Conservation (phyloP, 2,329 filamentous ascomycete species). For the Colletotrichum acutatum region DNA sequence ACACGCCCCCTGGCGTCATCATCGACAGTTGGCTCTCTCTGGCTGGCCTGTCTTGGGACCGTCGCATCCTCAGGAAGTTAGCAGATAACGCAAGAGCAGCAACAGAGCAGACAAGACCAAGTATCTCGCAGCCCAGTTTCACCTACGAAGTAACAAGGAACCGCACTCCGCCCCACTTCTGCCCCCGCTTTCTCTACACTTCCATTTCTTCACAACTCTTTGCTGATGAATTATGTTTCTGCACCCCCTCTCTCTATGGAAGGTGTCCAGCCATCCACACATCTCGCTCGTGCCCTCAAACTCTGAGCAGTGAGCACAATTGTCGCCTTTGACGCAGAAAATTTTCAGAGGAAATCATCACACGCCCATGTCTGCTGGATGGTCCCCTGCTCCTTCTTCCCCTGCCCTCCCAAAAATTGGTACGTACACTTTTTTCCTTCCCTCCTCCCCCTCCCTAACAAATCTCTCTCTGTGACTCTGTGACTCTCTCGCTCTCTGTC, state of each 20-base stretch:
- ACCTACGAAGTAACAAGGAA: not conserved
- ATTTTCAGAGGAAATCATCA: conserved; percentile 29
- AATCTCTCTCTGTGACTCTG: not conserved
- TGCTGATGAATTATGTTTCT: not conserved
- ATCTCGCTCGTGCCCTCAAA: not conserved
- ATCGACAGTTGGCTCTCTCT: conserved; percentile 10
- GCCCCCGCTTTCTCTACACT: conserved; percentile 5
- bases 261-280: not conserved
- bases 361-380: conserved; percentile 25
- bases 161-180: not conserved
- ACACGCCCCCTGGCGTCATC: conserved; percentile 19
- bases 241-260: not conserved
- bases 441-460: not conserved
- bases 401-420: not conserved
- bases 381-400: not conserved
- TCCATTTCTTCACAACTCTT: not conserved
- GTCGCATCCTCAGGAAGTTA: not conserved
- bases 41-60: not conserved
- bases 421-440: not conserved
- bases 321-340: conserved; percentile 35
- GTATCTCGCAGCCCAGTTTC: conserved; percentile 18
- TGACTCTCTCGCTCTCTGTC: not conserved
- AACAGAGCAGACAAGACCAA: conserved; percentile 1
- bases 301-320: conserved; percentile 2
- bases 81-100: conserved; percentile 18